phyloP scores from a whole-genome alignment of 805 yeast species.

The Lipomyces japonicus region DNA sequence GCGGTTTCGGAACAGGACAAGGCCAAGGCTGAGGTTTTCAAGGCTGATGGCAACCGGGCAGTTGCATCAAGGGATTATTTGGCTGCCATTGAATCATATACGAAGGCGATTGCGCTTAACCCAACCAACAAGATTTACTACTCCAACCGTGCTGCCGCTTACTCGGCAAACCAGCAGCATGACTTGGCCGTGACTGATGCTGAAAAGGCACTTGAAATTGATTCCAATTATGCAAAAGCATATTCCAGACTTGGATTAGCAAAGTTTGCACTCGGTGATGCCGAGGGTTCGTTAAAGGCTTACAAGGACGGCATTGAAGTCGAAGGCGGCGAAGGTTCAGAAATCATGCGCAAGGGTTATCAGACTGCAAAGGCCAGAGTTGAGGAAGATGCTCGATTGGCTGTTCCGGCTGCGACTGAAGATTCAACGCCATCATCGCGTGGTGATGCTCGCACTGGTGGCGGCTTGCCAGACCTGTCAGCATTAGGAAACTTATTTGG shows the following conservation, averaged over 20 bases:
- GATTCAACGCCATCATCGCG: constrained; percentile 11
- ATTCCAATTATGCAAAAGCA: constrained; percentile 83
- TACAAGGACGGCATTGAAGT: constrained; percentile 81
- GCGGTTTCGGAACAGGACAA: constrained; percentile 45
- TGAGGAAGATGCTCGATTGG: constrained; percentile 53
- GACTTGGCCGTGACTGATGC: constrained; percentile 82
- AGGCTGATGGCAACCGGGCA: constrained; percentile 82
- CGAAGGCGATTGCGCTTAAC: constrained; percentile 69
- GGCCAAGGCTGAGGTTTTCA: constrained; percentile 76
- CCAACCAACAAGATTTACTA: constrained; percentile 76
- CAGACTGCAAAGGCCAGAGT: constrained; percentile 89
- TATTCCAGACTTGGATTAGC: constrained; percentile 95
- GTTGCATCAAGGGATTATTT: constrained; percentile 74
- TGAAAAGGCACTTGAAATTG: constrained; percentile 67
- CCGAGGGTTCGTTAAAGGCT: constrained; percentile 84
- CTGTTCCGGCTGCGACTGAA: constrained; percentile 27
- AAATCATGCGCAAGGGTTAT: constrained; percentile 87
- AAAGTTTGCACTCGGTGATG: constrained; percentile 88
- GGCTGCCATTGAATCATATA: constrained; percentile 70
- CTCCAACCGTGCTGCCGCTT: constrained; percentile 96
- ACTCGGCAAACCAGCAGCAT: constrained; percentile 71
- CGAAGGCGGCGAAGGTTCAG: constrained; percentile 81
- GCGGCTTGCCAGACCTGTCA: constrained; percentile 75
- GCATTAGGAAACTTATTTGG: constrained; percentile 57
- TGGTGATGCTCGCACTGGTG: constrained; percentile 19